Percentiles rank a stretch among this genome's conserved stretches.
Conservation (phyloP, 2,329 filamentous ascomycete genomes). For the Allantophomopsis cytisporea region DNA sequence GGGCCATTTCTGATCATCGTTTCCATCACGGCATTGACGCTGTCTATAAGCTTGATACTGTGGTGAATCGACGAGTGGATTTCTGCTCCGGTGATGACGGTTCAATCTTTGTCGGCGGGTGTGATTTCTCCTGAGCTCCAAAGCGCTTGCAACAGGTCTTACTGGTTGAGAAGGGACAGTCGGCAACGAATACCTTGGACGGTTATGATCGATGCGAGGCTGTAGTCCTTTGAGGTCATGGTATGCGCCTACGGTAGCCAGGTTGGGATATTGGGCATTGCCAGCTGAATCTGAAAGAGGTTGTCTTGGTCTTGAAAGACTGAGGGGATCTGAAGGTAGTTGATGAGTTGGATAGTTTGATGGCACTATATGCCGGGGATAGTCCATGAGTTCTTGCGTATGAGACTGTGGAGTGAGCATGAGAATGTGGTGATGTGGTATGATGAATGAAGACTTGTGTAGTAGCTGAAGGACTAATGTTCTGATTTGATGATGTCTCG, state of each 20-base stretch:
- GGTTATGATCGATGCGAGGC: conserved; percentile 6
- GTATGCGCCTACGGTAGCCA: conserved; percentile 11
- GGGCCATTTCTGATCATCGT: conserved; percentile 48
- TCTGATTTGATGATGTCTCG: too few species aligned
- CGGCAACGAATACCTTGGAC: conserved; percentile 11
- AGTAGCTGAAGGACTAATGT: too few species aligned
- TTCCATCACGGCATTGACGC: conserved; percentile 50
- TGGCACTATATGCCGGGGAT: conserved; percentile 9
- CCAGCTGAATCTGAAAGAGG: conserved; percentile 16
- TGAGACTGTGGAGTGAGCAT: too few species aligned
- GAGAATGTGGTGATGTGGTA: too few species aligned
- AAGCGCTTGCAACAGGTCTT: conserved; percentile 4
- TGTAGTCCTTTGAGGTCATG: conserved; percentile 14
- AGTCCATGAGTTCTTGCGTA: conserved; percentile 11
- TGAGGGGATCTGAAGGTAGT: conserved; percentile 8
- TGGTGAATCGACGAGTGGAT: conserved; percentile 47
- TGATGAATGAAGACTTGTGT: too few species aligned
- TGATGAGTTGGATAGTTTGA: conserved; percentile 10
- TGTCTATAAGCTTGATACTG: conserved; percentile 53
- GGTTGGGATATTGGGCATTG: conserved; percentile 14
- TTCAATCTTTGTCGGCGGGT: conserved; percentile 14
- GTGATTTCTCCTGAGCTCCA: conserved; percentile 18
- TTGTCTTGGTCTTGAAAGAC: conserved; percentile 8
- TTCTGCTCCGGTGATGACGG: conserved; percentile 22
- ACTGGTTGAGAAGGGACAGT: conserved; percentile 11